A percentile compares a stretch with the other conserved stretches of the same genome.
Evolutionary conservation across 495 filamentous ascomycete genomes (phyloP).

Genomic region (Neurospora sp.): DNA sequence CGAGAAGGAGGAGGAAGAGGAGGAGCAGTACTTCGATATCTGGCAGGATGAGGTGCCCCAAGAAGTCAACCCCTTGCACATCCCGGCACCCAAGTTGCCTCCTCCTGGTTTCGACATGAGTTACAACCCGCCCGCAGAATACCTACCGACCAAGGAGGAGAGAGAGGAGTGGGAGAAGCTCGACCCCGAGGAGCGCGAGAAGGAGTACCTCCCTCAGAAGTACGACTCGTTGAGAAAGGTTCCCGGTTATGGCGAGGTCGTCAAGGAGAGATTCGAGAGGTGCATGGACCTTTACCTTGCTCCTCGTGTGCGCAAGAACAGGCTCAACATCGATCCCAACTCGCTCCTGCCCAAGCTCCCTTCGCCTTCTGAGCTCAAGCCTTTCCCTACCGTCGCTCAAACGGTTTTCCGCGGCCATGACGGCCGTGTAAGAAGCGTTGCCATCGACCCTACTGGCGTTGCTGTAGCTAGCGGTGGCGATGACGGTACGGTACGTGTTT

Average conservation of each 20-base stretch:
- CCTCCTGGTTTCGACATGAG: slow-evolving; percentile 91
- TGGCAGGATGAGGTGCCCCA: slow-evolving; percentile 85
- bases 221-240: slow-evolving; percentile 79
- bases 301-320: slow-evolving; percentile 81
- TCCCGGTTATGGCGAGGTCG: slow-evolving; percentile 79
- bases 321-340: slow-evolving; percentile 92
- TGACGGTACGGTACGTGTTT: slow-evolving; percentile 84
- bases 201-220: slow-evolving; percentile 74
- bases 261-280: slow-evolving; percentile 93
- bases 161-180: slow-evolving; percentile 78
- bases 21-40: slow-evolving; percentile 69
- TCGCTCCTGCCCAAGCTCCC: slow-evolving; percentile 89
- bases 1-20: slow-evolving; percentile 57
- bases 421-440: slow-evolving; percentile 74
- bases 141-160: slow-evolving; percentile 77
- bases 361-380: slow-evolving; percentile 83
- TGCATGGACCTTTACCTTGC: slow-evolving; percentile 94
- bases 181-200: slow-evolving; percentile 84
- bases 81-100: slow-evolving; percentile 90
- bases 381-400: slow-evolving; percentile 82
- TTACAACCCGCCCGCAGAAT: slow-evolving; percentile 94
- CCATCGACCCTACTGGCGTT: slow-evolving; percentile 37
- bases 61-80: slow-evolving; percentile 83
- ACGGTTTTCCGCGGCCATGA: slow-evolving; percentile 80
- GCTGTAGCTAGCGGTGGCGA: slow-evolving; percentile 75